These are phyloP conservation scores for Phenoliferia sp. DNA, from an alignment of 1,284 basidiomycete species.

Conservation along the genomic window DNA sequence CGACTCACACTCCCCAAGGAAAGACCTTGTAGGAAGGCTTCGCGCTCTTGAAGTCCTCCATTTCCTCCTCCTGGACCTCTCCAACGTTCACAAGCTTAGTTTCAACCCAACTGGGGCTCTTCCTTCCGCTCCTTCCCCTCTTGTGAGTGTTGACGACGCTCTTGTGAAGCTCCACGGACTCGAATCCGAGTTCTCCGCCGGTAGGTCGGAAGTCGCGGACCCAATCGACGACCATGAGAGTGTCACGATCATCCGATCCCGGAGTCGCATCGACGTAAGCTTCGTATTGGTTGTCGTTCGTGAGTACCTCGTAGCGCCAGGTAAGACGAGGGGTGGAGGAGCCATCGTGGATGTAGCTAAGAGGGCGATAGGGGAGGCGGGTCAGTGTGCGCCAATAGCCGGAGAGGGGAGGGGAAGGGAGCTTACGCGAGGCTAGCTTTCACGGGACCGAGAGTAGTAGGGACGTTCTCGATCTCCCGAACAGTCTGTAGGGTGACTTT, in stretches of 20 bases:
- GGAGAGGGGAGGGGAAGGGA: neutral
- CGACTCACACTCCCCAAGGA: conserved; percentile 31
- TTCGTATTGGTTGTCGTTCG: conserved; percentile 36
- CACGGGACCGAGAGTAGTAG: conserved; percentile 22
- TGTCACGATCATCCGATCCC: conserved; percentile 19
- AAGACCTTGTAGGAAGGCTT: conserved; percentile 34
- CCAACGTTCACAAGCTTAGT: neutral
- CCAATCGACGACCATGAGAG: conserved; percentile 36
- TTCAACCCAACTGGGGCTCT: neutral
- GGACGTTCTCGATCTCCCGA: conserved; percentile 3
- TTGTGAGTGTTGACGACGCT: neutral
- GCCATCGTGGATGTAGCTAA: conserved; percentile 26
- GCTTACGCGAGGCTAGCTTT: conserved; percentile 18
- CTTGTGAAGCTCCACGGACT: conserved; percentile 24
- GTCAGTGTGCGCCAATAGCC: neutral
- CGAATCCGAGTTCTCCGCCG: conserved; percentile 38
- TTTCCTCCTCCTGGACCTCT: neutral
- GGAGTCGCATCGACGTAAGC: conserved; percentile 34
- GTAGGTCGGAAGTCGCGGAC: conserved; percentile 37
- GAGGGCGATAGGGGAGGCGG: neutral
- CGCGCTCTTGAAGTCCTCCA: conserved; percentile 7
- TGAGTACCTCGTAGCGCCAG: conserved; percentile 36
- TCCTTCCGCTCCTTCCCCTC: neutral
- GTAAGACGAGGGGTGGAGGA: conserved; percentile 25
- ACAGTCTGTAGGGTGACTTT: neutral